Percentiles rank a stretch among this genome's conserved stretches.
Evolutionary conservation across 306 rosid species (phyloP).

Genomic region (Vigna mungo): DNA sequence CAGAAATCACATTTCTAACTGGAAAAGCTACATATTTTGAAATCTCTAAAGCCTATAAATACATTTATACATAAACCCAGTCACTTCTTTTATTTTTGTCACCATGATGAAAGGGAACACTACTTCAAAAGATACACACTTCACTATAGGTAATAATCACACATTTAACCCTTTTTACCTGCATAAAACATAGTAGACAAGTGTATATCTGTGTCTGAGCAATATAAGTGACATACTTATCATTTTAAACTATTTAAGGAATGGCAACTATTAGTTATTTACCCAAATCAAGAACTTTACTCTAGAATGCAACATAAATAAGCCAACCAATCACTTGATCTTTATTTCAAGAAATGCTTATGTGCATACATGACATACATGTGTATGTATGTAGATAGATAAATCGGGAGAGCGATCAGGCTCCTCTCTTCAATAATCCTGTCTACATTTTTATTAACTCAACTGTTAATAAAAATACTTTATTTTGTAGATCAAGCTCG

Average conservation of each 20-base stretch:
- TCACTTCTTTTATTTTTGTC: slow-evolving; percentile 6
- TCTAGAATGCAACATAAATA: slow-evolving; percentile 26
- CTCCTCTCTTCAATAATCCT: neutral
- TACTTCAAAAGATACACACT: slow-evolving; percentile 33
- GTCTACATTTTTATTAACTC: neutral
- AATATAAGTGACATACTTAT: slow-evolving; percentile 4
- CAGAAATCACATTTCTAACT: slow-evolving; percentile 2
- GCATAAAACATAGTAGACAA: slow-evolving; percentile 19
- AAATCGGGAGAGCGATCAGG: neutral
- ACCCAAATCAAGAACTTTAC: slow-evolving; percentile 31
- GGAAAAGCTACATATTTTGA: slow-evolving; percentile 25
- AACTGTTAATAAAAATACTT: neutral
- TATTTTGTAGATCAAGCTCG: neutral
- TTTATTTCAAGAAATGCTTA: neutral
- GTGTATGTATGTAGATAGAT: too few species aligned
- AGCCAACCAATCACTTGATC: neutral
- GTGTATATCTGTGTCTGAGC: slow-evolving; percentile 21
- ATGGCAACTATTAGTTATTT: slow-evolving; percentile 21
- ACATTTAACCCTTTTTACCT: slow-evolving; percentile 21
- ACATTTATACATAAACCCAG: slow-evolving; percentile 29
- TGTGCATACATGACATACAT: too few species aligned
- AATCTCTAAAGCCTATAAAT: slow-evolving; percentile 29
- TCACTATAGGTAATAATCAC: slow-evolving; percentile 36
- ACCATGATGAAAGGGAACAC: slow-evolving; percentile 19
- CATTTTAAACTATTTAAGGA: slow-evolving; percentile 25